These are phyloP conservation scores for Carex pumila DNA, from an alignment of 176 grass and related monocot genomes.

Conservation along the genomic window DNA sequence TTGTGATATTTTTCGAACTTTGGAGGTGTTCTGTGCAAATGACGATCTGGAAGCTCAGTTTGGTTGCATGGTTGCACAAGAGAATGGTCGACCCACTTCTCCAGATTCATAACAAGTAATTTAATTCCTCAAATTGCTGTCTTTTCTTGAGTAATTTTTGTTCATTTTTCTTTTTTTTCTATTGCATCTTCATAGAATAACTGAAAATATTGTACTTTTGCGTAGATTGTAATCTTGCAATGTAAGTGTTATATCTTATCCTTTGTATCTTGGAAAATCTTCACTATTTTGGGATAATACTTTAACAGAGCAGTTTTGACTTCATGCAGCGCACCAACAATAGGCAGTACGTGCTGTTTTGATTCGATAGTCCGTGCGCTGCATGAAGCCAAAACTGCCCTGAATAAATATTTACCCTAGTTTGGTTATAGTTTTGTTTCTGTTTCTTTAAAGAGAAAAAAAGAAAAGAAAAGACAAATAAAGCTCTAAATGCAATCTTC, in stretches of 20 bases:
- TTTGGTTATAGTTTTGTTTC: neutral
- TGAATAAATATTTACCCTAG: too few relatives aligned
- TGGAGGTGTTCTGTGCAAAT: too few relatives aligned
- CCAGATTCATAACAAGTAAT: too few relatives aligned
- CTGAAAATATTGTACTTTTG: neutral
- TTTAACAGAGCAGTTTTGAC: neutral
- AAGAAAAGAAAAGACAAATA: neutral
- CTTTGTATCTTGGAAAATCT: neutral
- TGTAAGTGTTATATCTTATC: neutral
- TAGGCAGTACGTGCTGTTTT: neutral
- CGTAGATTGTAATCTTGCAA: neutral
- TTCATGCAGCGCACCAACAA: neutral
- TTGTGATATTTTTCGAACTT: too few relatives aligned
- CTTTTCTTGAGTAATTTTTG: too few relatives aligned
- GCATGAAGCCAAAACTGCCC: too few relatives aligned
- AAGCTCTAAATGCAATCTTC: neutral
- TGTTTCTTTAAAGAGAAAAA: neutral
- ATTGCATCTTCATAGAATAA: too few relatives aligned
- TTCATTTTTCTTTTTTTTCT: too few relatives aligned
- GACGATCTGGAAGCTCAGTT: too few relatives aligned
- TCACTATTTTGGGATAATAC: neutral
- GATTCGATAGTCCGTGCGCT: neutral
- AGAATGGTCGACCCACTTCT: too few relatives aligned
- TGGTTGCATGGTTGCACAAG: too few relatives aligned
- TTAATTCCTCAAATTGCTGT: too few relatives aligned